A percentile compares a stretch with the other conserved stretches of the same genome.
These are phyloP conservation scores for Vachellia pachyceras DNA, from an alignment of 306 rosid species.

Conservation along the genomic window DNA sequence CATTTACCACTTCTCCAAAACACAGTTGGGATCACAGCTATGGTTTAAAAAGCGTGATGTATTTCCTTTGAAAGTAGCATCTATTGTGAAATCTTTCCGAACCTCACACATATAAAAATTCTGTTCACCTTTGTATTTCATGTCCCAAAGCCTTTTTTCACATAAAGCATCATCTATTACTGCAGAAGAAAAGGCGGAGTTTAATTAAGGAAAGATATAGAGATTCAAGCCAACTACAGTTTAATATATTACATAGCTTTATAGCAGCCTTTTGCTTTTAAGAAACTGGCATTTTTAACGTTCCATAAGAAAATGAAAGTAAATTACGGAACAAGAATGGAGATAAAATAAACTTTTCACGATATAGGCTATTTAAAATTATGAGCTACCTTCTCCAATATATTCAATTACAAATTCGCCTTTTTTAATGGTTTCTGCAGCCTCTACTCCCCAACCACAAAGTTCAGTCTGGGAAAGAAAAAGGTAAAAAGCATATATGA, in stretches of 20 bases:
- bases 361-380: conserved; percentile 12
- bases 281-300: conserved; percentile 5
- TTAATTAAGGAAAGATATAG: conserved; percentile 19
- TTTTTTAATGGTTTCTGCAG: conserved; percentile 68
- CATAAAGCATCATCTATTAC: conserved; percentile 88
- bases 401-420: conserved; percentile 86
- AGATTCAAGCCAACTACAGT: not conserved
- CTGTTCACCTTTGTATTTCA: conserved; percentile 75
- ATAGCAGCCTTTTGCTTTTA: not conserved
- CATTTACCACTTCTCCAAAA: conserved; percentile 91
- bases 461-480: conserved; percentile 68
- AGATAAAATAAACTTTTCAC: conserved; percentile 1
- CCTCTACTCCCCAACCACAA: conserved; percentile 99
- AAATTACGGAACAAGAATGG: conserved; percentile 18
- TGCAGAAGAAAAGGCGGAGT: conserved; percentile 49
- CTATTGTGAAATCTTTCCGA: conserved; percentile 92
- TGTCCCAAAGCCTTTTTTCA: conserved; percentile 89
- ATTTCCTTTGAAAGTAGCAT: conserved; percentile 95
- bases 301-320: not conserved
- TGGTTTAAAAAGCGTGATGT: conserved; percentile 86
- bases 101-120: conserved; percentile 96
- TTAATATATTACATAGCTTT: conserved; percentile 1
- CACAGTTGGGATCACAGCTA: conserved; percentile 91
- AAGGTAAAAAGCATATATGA: conserved; percentile 23
- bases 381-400: conserved; percentile 84